Evolutionary conservation across 1,139 yeast species (phyloP).

Genomic region (Candida sp.): DNA sequence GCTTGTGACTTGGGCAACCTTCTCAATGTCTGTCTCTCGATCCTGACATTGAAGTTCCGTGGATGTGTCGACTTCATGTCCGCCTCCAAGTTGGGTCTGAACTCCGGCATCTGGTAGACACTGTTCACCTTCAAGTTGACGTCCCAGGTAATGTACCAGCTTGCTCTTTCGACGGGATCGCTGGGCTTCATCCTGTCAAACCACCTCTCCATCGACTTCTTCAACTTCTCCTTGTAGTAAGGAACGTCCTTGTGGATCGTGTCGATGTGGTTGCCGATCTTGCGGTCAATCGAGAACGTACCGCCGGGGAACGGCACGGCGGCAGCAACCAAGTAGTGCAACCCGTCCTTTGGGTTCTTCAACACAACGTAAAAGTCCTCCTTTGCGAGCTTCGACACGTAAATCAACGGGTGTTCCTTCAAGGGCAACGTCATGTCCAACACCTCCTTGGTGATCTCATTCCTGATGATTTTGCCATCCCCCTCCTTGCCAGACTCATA

Average conservation of each 20-base stretch:
- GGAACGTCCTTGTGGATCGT: constrained; percentile 75
- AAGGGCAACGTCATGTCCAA: constrained; percentile 64
- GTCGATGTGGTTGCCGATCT: constrained; percentile 65
- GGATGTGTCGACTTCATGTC: constrained; percentile 42
- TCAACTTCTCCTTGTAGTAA: constrained; percentile 66
- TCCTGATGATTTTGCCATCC: constrained; percentile 49
- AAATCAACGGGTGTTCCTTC: constrained; percentile 64
- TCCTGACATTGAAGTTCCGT: constrained; percentile 56
- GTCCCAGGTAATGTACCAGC: constrained; percentile 80
- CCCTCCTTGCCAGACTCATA: constrained; percentile 17
- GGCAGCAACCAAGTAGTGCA: constrained; percentile 70
- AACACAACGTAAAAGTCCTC: constrained; percentile 72
- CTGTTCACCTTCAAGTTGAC: constrained; percentile 60
- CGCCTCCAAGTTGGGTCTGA: constrained; percentile 30
- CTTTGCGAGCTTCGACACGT: constrained; percentile 71
- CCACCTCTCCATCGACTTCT: constrained; percentile 78
- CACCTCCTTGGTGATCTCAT: constrained; percentile 64
- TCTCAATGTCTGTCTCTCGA: constrained; percentile 59
- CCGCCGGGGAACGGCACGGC: constrained; percentile 86
- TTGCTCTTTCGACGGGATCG: constrained; percentile 73
- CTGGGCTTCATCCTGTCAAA: constrained; percentile 62
- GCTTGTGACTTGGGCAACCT: constrained; percentile 52
- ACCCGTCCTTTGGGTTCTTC: constrained; percentile 56
- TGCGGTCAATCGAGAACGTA: constrained; percentile 62
- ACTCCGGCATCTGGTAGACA: constrained; percentile 51